A percentile compares a stretch with the other conserved stretches of the same genome.
Evolutionary conservation across 257 asterid genomes (phyloP).

Genomic region (Ajuga chamaepitys): DNA sequence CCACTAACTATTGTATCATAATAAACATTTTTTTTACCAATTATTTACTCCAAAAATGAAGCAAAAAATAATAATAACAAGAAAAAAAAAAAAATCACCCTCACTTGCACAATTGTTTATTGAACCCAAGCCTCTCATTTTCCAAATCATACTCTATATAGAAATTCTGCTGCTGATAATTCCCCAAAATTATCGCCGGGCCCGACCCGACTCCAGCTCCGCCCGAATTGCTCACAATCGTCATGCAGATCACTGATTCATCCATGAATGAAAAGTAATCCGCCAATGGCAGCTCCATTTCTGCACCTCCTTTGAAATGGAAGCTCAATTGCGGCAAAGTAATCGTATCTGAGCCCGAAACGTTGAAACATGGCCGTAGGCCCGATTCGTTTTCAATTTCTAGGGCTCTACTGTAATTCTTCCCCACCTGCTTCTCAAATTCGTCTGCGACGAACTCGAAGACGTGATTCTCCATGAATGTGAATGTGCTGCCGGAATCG

Average conservation of each 20-base stretch:
- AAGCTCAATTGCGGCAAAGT: constrained; percentile 30
- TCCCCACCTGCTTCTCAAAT: constrained; percentile 35
- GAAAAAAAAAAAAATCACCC: not conserved
- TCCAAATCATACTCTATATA: constrained; percentile 58
- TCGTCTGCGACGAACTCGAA: constrained; percentile 28
- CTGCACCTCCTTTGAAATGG: constrained; percentile 42
- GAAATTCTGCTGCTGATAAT: constrained; percentile 59
- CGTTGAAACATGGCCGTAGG: constrained; percentile 40
- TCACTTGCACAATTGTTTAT: constrained; percentile 28
- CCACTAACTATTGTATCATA: too few species aligned
- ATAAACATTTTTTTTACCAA: not conserved
- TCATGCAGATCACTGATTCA: constrained; percentile 43
- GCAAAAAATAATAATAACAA: not conserved
- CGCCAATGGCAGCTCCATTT: constrained; percentile 39
- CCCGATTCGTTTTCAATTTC: constrained; percentile 27
- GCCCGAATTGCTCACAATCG: constrained; percentile 9
- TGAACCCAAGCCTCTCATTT: constrained; percentile 46
- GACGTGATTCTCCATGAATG: constrained; percentile 27
- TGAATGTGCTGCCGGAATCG: constrained; percentile 54
- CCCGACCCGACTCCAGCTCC: constrained; percentile 20
- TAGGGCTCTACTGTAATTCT: constrained; percentile 25
- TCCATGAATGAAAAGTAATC: constrained; percentile 39
- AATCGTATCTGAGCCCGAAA: constrained; percentile 14
- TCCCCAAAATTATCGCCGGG: constrained; percentile 46
- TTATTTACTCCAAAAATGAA: not conserved